Evolutionary conservation across 306 rosid genomes (phyloP).

Genomic region (Begonia masoniana): DNA sequence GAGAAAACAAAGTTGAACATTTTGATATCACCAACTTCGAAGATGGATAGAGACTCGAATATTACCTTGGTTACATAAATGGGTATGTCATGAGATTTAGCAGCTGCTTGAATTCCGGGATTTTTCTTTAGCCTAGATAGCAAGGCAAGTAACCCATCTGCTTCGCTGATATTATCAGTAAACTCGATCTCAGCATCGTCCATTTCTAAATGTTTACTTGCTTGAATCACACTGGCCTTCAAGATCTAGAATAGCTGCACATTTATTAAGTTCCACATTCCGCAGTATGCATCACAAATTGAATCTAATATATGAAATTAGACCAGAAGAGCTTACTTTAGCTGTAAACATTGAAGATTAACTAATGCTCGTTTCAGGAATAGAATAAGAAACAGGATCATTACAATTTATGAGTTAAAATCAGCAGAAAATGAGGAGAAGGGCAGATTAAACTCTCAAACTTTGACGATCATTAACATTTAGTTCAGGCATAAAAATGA

Average conservation of each 20-base stretch:
- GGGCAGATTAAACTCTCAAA: too few relatives aligned
- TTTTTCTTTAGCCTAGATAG: conserved; percentile 87
- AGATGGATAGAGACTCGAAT: background rate
- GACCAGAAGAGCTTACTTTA: background rate
- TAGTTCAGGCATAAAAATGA: conserved; percentile 1
- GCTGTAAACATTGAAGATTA: background rate
- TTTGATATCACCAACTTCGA: too few relatives aligned
- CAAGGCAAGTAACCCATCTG: conserved; percentile 79
- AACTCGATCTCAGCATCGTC: conserved; percentile 44
- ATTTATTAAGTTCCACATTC: conserved; percentile 34
- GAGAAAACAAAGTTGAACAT: background rate
- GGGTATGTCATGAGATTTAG: conserved; percentile 67
- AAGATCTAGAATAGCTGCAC: conserved; percentile 60
- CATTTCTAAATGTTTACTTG: conserved; percentile 59
- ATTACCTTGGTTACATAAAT: conserved; percentile 70
- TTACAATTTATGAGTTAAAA: too few relatives aligned
- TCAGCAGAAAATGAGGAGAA: too few relatives aligned
- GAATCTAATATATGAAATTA: background rate
- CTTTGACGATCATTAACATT: background rate
- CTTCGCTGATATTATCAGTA: conserved; percentile 82
- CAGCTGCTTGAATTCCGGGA: conserved; percentile 81
- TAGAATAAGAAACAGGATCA: too few relatives aligned
- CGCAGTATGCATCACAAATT: background rate
- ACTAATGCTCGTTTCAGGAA: background rate
- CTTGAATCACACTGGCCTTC: conserved; percentile 77